These are phyloP conservation scores for Kalmanozyma brasiliensis DNA, from an alignment of 1,284 basidiomycete species.

Conservation along the genomic window DNA sequence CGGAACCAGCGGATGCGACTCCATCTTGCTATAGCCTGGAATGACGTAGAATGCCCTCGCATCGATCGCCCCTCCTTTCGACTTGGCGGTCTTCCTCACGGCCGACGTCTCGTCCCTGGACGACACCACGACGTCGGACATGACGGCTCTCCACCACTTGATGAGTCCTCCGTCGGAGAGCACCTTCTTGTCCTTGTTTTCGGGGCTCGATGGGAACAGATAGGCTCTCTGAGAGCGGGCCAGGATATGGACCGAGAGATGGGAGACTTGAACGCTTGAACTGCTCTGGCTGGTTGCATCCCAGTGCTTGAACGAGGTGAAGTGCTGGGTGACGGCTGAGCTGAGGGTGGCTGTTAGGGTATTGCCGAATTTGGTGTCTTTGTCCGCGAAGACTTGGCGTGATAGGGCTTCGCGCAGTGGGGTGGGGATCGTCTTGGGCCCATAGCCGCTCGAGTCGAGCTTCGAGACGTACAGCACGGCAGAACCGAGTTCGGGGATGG, in stretches of 20 bases:
- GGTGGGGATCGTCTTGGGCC: slow-evolving; percentile 48
- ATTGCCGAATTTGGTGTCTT: slow-evolving; percentile 15
- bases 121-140: slow-evolving; percentile 47
- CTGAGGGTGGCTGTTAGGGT: slow-evolving; percentile 75
- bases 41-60: slow-evolving; percentile 60
- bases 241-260: slow-evolving; percentile 79
- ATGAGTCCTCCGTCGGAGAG: slow-evolving; percentile 83
- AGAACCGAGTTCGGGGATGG: slow-evolving; percentile 76
- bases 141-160: slow-evolving; percentile 83
- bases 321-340: slow-evolving; percentile 76
- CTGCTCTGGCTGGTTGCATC: not conserved
- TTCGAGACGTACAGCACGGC: slow-evolving; percentile 91
- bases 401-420: slow-evolving; percentile 19
- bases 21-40: slow-evolving; percentile 57
- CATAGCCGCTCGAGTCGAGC: slow-evolving; percentile 90
- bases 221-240: slow-evolving; percentile 91
- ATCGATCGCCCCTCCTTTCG: slow-evolving; percentile 12
- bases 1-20: slow-evolving; percentile 60
- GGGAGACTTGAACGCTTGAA: slow-evolving; percentile 22
- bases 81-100: slow-evolving; percentile 3
- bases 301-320: slow-evolving; percentile 73
- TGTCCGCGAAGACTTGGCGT: slow-evolving; percentile 1
- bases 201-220: slow-evolving; percentile 89
- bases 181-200: slow-evolving; percentile 77
- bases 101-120: slow-evolving; percentile 12